phyloP scores from a whole-genome alignment of 2,329 filamentous ascomycete genomes.

The Fusarium sp. region DNA sequence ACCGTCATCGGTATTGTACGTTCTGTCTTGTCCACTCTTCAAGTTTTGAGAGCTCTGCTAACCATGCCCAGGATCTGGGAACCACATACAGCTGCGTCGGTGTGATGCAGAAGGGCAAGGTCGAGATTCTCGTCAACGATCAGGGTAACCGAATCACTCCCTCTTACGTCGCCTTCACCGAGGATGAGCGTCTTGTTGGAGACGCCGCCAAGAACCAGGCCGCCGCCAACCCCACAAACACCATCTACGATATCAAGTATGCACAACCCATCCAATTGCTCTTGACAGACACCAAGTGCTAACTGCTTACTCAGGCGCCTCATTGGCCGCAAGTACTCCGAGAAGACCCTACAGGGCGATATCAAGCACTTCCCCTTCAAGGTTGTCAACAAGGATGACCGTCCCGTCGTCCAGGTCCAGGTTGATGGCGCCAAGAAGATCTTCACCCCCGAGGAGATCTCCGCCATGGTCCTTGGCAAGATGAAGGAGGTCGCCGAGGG shows the following conservation, averaged over 20 bases:
- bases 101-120: slow-evolving; percentile 95
- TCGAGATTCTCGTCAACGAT: slow-evolving; percentile 95
- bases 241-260: slow-evolving; percentile 86
- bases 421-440: slow-evolving; percentile 71
- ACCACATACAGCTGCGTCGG: slow-evolving; percentile 91
- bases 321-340: slow-evolving; percentile 83
- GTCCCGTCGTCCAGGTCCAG: slow-evolving; percentile 83
- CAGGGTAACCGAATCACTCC: slow-evolving; percentile 97
- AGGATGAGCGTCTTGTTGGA: slow-evolving; percentile 95
- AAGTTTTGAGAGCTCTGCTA: slow-evolving; percentile 18
- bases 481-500: slow-evolving; percentile 85
- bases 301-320: slow-evolving; percentile 69
- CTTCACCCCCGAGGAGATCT: slow-evolving; percentile 83
- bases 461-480: slow-evolving; percentile 82
- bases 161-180: slow-evolving; percentile 95
- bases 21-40: slow-evolving; percentile 32
- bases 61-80: slow-evolving; percentile 72
- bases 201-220: slow-evolving; percentile 98
- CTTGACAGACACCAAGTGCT: slow-evolving; percentile 12
- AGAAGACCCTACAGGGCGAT: slow-evolving; percentile 90
- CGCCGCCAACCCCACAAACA: slow-evolving; percentile 78
- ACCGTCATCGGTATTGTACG: slow-evolving; percentile 91
- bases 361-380: slow-evolving; percentile 99
- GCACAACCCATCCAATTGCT: slow-evolving; percentile 47
- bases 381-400: slow-evolving; percentile 87